Evolutionary conservation across 2,329 filamentous ascomycete species (phyloP).

Genomic region (Pseudogymnoascus destructans): DNA sequence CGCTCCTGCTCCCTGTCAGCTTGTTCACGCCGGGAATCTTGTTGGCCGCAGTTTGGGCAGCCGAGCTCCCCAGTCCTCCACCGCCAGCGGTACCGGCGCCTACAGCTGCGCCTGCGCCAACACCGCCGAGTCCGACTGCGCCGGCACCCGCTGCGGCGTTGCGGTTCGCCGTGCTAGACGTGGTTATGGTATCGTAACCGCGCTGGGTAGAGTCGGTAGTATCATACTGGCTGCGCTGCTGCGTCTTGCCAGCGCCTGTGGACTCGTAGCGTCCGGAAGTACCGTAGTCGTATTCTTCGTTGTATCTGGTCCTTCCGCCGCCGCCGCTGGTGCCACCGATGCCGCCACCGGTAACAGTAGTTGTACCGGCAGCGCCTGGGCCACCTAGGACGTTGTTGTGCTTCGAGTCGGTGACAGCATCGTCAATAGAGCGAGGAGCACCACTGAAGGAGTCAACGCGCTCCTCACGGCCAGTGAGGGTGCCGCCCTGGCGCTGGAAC

Average conservation of each 20-base stretch:
- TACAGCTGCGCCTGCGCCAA: neutral
- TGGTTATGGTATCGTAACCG: neutral
- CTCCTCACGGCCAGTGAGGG: slow-evolving; percentile 39
- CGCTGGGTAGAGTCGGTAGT: slow-evolving; percentile 3
- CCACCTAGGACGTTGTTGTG: slow-evolving; percentile 16
- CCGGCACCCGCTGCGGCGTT: neutral
- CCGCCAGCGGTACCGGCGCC: slow-evolving; percentile 13
- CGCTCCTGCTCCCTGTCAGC: neutral
- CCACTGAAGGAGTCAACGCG: slow-evolving; percentile 48
- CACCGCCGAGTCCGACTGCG: neutral
- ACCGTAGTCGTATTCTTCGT: neutral
- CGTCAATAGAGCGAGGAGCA: slow-evolving; percentile 39
- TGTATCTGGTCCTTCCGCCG: neutral
- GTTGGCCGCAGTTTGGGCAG: neutral
- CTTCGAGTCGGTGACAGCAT: slow-evolving; percentile 16
- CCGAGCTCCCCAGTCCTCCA: neutral
- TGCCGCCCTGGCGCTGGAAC: slow-evolving; percentile 42
- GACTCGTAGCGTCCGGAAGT: neutral
- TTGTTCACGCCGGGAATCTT: neutral
- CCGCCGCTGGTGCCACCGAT: neutral
- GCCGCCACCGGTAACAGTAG: slow-evolving; percentile 7
- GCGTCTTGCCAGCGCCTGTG: slow-evolving; percentile 15
- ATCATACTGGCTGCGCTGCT: neutral
- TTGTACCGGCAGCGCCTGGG: slow-evolving; percentile 4
- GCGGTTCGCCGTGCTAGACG: neutral